Conservation (phyloP, 163 green algal species). For the Scenedesmus sp. region DNA sequence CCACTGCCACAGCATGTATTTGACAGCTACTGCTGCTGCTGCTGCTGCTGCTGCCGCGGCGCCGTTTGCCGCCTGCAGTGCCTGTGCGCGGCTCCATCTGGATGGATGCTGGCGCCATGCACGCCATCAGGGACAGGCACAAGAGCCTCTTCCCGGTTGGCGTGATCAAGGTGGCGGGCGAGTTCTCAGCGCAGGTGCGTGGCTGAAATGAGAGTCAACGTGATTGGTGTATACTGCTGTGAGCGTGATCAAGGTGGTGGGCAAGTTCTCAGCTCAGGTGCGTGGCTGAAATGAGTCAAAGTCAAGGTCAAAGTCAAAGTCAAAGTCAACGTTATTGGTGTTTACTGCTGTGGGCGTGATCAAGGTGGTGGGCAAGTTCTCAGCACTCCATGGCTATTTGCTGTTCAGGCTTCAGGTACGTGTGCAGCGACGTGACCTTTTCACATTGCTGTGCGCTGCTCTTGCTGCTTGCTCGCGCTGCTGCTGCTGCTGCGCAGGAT, state of each 20-base stretch:
- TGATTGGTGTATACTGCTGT: conserved; percentile 27
- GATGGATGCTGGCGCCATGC: conserved; percentile 83
- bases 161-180: conserved; percentile 63
- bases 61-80: conserved; percentile 35
- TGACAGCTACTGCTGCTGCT: not conserved
- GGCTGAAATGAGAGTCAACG: not conserved
- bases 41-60: not conserved
- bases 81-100: conserved; percentile 60
- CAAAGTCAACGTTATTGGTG: too few species aligned
- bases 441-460: not conserved
- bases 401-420: not conserved
- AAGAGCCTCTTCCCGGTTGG: conserved; percentile 88
- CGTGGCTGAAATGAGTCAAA: not conserved
- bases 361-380: conserved; percentile 34
- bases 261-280: conserved; percentile 21
- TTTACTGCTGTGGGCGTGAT: conserved; percentile 70
- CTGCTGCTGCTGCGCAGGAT: conserved; percentile 64
- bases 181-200: conserved; percentile 22
- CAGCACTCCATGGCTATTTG: not conserved
- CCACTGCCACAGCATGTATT: not conserved
- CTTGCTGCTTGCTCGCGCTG: not conserved
- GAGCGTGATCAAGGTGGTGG: conserved; percentile 69
- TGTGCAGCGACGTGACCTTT: too few species aligned
- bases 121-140: conserved; percentile 74
- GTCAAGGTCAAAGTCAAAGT: too few species aligned